Base-by-base conservation (phyloP, 1,284 basidiomycete species). In the Sphagnurus paluster region DNA sequence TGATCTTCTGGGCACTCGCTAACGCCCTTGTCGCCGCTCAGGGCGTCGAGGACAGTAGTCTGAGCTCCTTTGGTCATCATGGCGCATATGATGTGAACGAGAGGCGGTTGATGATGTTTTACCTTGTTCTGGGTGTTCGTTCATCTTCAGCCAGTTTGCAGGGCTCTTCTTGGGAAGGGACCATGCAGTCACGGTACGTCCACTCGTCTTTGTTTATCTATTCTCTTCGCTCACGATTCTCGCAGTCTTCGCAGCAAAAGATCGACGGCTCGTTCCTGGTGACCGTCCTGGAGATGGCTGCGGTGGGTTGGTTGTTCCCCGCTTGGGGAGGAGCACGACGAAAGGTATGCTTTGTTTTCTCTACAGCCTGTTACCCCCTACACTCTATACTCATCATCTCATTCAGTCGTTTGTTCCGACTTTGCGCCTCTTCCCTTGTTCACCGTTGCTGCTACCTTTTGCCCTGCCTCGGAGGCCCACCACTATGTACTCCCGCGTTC, bases 51-150 rank as follows among this genome's bases (percentile, higher is more conserved):
- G 92, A 94, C 58, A 90, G 90, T 8, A 90, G 89, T 0, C 69
- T 82, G 16, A 80, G 78, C 51, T 80, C 82, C 44, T 50, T 90
- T 21, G 69, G 88, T 44, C 88, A 87, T 1, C 77, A 88, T 48
- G 71, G 68, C 39, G 70, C 86, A 42, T 64, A 91, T 54, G 57
- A 82, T 29, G 70, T 79, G 0, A 78, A 78, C 1, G 49, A 66
- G 14, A 59, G 74, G 1, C 71, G 93, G 26, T 67, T 69, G 50
- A 86, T 79, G 57, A 81, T 84, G 39, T 71, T 87, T 11, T 66
- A 93, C 19, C 94, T 93, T 57, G 79, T 92, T 2, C 62, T 93
- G n/a, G n/a, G n/a, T n/a, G n/a, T n/a, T n/a, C n/a, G n/a, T n/a
- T n/a, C n/a, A n/a, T n/a, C n/a, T n/a, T n/a, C n/a, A n/a, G n/a